Evolutionary conservation across 2,329 filamentous ascomycete genomes (phyloP), one percentile per base, ranked within the genome.

Genomic region (Aspergillus tanneri): DNA sequence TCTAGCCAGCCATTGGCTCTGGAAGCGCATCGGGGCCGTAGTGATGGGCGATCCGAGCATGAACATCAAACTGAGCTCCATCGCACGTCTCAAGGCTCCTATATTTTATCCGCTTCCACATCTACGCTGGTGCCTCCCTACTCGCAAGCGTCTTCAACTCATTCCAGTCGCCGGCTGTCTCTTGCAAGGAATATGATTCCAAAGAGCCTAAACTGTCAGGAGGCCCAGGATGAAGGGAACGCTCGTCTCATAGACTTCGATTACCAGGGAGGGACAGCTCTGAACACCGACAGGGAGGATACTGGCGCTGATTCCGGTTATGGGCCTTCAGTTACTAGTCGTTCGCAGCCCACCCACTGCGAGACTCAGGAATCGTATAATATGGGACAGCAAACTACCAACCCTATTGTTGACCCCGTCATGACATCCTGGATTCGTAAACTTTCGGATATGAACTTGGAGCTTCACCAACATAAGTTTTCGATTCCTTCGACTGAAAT

Each of bases 391-490:
- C 38, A 27, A 28, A 41, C 23, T 4, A 27, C 39, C 18, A 23
- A 38, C 11, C 19, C 16, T 16, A 32, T 25, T 4, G 24, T 24
- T 19, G 24, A 42, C 28, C n/a, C n/a, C n/a, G n/a, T n/a, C n/a
- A 42, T 42, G 39, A 42, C 39, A 14, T 42, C 25, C n/a, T 42
- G 39, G 39, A 16, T 42, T 30, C 39, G 39, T 30, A 46, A 40
- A 22, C 18, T 46, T 14, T 46, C 43, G 9, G 43, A 40, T n/a
- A 46, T 40, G 23, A 34, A 30, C 24, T 35, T 46, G 36, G 25
- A 46, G 27, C 43, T 42, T 3, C 25, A 42, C 25, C 39, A 42
- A 25, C 25, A 42, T 21, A 42, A 28, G 39, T 25, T 30, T 6
- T 12, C 25, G 3, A 42, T 42, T 18, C 39, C 39, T n/a, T 30